phyloP scores from a whole-genome alignment of 768 basidiomycete genomes.

The Podaxis sp. region DNA sequence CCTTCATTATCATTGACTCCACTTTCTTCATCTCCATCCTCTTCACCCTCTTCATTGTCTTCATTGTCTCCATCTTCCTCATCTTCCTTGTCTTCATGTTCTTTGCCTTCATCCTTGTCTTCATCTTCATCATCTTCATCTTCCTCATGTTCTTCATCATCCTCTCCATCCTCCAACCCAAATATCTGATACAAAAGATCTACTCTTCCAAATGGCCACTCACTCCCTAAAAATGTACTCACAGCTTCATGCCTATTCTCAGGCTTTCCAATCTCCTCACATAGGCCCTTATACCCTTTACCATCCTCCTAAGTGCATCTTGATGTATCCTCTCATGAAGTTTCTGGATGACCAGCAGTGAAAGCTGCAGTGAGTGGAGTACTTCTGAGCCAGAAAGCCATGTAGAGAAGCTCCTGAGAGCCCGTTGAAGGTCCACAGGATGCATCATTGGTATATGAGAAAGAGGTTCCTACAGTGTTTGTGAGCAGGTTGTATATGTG shows the following conservation, averaged over 20 bases:
- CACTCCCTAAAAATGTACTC: too few species aligned
- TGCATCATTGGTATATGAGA: constrained; percentile 70
- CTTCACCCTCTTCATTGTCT: too few species aligned
- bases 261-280: too few species aligned
- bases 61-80: neutral
- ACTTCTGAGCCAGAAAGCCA: constrained; percentile 87
- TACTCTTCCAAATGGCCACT: too few species aligned
- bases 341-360: constrained; percentile 65
- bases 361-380: constrained; percentile 75
- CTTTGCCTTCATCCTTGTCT: too few species aligned
- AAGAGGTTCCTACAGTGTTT: constrained; percentile 53
- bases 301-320: constrained; percentile 67
- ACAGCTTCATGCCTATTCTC: too few species aligned
- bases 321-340: constrained; percentile 74
- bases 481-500: neutral
- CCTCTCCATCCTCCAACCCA: too few species aligned
- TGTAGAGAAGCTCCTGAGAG: constrained; percentile 69
- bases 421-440: constrained; percentile 55
- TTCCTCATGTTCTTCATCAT: neutral
- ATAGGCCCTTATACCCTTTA: constrained; percentile 48
- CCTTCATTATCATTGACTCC: too few species aligned
- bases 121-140: constrained; percentile 25
- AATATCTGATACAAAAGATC: too few species aligned
- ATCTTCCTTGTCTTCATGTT: too few species aligned
- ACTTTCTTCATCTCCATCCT: too few species aligned